phyloP scores from a whole-genome alignment of 306 rosid species.

The Alnus glutinosa region DNA sequence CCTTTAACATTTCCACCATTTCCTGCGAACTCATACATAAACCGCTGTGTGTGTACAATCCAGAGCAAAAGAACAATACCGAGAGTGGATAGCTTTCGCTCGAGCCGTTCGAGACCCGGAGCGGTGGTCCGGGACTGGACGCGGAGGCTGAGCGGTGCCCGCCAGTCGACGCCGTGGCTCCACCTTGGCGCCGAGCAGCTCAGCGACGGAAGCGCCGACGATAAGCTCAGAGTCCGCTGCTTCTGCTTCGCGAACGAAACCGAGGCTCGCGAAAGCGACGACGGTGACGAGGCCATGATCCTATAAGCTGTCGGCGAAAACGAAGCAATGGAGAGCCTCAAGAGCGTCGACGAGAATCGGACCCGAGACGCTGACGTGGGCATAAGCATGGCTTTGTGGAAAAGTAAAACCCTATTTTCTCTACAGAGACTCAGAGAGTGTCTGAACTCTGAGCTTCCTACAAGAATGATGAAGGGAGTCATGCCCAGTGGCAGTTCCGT shows the following conservation, averaged over 20 bases:
- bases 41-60: not conserved
- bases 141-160: conserved; percentile 5
- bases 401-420: too few relatives aligned
- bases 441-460: not conserved
- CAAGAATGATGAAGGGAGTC: not conserved
- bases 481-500: conserved; percentile 2
- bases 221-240: not conserved
- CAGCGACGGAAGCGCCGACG: conserved; percentile 6
- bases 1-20: too few relatives aligned
- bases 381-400: conserved; percentile 5
- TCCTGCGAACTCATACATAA: not conserved
- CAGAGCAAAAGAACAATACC: conserved; percentile 2
- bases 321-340: not conserved
- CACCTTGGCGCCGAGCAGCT: conserved; percentile 3
- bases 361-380: not conserved
- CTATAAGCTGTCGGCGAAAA: not conserved
- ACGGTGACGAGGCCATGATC: not conserved
- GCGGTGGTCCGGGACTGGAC: not conserved
- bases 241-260: not conserved
- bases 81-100: conserved; percentile 15
- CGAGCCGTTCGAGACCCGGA: not conserved
- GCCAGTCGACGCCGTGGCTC: conserved; percentile 2
- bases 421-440: too few relatives aligned
- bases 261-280: not conserved
- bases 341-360: conserved; percentile 13